phyloP scores from a whole-genome alignment of 1,284 basidiomycete genomes.

The Rhodotorula sp. region DNA sequence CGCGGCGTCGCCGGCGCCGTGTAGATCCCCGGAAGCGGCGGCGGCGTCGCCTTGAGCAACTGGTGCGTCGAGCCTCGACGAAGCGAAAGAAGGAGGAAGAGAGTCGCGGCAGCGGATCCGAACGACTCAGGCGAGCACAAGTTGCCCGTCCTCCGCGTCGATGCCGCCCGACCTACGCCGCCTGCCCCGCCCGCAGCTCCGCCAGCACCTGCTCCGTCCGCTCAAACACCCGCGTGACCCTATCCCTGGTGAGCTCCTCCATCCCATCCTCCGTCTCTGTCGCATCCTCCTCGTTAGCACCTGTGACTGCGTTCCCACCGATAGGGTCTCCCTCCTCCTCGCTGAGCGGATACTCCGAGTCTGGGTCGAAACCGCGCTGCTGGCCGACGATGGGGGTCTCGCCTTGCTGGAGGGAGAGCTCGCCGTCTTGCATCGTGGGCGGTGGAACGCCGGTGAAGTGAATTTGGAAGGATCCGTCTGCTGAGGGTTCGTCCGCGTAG shows the following conservation, averaged over 20 bases:
- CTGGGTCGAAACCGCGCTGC: slow-evolving; percentile 30
- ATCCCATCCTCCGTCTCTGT: not conserved
- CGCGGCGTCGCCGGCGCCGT: too few species aligned
- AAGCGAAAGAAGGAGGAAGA: too few species aligned
- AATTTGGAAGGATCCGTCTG: slow-evolving; percentile 22
- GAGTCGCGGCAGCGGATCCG: too few species aligned
- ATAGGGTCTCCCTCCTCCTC: slow-evolving; percentile 14
- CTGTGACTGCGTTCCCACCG: not conserved
- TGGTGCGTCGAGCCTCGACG: too few species aligned
- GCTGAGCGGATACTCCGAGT: slow-evolving; percentile 23
- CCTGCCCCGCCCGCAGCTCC: not conserved
- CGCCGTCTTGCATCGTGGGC: slow-evolving; percentile 18
- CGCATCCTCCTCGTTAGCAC: not conserved
- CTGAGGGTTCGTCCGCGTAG: not conserved
- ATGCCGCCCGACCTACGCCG: not conserved
- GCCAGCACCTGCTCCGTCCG: slow-evolving; percentile 10
- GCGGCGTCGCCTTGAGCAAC: too few species aligned
- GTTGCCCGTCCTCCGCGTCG: not conserved
- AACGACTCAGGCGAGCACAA: not conserved
- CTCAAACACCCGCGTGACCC: slow-evolving; percentile 24
- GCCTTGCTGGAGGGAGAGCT: slow-evolving; percentile 5
- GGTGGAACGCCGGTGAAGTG: slow-evolving; percentile 21
- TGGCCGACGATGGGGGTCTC: slow-evolving; percentile 15
- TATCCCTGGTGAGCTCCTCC: slow-evolving; percentile 1
- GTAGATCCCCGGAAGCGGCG: too few species aligned